Evolutionary conservation across 768 basidiomycete genomes (phyloP).

Genomic region (Tylopilus balloui): DNA sequence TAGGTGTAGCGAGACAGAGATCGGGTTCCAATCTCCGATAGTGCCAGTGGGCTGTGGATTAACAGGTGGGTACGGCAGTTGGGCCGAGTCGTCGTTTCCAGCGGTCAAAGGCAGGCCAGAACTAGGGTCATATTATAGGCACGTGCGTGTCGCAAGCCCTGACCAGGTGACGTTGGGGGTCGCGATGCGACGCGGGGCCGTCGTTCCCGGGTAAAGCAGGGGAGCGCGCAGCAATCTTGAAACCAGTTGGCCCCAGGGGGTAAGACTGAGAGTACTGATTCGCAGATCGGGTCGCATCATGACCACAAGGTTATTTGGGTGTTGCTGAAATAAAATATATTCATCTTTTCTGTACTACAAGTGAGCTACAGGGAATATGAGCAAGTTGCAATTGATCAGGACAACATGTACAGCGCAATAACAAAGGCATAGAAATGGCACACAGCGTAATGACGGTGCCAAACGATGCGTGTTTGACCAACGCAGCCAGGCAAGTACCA

Average conservation of each 20-base stretch:
- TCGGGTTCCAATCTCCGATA: not conserved
- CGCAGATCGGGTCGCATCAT: not conserved
- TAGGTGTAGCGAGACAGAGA: not conserved
- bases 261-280: not conserved
- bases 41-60: too few relatives aligned
- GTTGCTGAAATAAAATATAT: slow-evolving; percentile 12
- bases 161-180: not conserved
- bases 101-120: too few relatives aligned
- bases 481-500: slow-evolving; percentile 8
- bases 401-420: slow-evolving; percentile 29
- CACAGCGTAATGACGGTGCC: slow-evolving; percentile 20
- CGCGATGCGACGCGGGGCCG: not conserved
- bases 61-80: too few relatives aligned
- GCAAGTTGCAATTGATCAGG: slow-evolving; percentile 21
- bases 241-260: not conserved
- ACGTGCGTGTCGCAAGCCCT: not conserved
- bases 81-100: too few relatives aligned
- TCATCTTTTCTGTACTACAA: slow-evolving; percentile 20
- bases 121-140: too few relatives aligned
- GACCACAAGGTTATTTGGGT: not conserved
- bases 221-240: not conserved
- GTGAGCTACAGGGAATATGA: slow-evolving; percentile 22
- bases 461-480: slow-evolving; percentile 20
- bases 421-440: slow-evolving; percentile 24
- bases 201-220: not conserved